These are phyloP conservation scores for Firmiana major DNA, from an alignment of 345 rosid species.

Conservation along the genomic window DNA sequence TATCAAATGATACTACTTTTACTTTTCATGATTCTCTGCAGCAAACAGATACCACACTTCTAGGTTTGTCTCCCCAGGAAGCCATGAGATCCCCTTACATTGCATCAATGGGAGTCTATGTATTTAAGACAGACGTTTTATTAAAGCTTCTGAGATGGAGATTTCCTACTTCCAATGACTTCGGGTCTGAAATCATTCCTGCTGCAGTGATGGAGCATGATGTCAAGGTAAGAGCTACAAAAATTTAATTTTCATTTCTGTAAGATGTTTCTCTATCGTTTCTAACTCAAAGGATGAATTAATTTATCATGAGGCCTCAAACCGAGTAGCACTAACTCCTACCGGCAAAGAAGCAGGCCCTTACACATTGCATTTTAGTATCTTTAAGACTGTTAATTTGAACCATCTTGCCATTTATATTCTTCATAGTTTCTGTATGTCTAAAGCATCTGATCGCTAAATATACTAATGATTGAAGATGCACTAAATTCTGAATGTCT, in stretches of 20 bases:
- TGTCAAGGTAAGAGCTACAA: constrained; percentile 53
- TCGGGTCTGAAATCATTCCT: constrained; percentile 93
- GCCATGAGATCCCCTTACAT: constrained; percentile 62
- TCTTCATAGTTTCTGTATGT: constrained; percentile 3
- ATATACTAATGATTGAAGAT: not conserved
- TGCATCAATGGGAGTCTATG: constrained; percentile 95
- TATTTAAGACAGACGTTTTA: constrained; percentile 70
- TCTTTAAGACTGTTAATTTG: not conserved
- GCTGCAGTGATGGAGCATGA: constrained; percentile 76
- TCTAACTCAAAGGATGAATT: not conserved
- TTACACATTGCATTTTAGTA: not conserved
- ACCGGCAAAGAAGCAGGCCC: not conserved
- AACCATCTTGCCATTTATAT: not conserved
- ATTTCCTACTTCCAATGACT: constrained; percentile 82
- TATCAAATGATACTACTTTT: not conserved
- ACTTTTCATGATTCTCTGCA: constrained; percentile 31
- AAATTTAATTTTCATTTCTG: not conserved
- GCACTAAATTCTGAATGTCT: not conserved
- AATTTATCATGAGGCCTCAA: not conserved
- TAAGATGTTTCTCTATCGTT: not conserved
- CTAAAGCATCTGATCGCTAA: not conserved
- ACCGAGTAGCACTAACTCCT: not conserved
- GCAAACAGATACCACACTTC: constrained; percentile 63
- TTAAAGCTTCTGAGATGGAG: constrained; percentile 67
- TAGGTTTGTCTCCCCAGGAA: constrained; percentile 67